A percentile compares a stretch with the other conserved stretches of the same genome.
phyloP scores from a whole-genome alignment of 495 filamentous ascomycete species.

The Chaetomidium leptoderma region DNA sequence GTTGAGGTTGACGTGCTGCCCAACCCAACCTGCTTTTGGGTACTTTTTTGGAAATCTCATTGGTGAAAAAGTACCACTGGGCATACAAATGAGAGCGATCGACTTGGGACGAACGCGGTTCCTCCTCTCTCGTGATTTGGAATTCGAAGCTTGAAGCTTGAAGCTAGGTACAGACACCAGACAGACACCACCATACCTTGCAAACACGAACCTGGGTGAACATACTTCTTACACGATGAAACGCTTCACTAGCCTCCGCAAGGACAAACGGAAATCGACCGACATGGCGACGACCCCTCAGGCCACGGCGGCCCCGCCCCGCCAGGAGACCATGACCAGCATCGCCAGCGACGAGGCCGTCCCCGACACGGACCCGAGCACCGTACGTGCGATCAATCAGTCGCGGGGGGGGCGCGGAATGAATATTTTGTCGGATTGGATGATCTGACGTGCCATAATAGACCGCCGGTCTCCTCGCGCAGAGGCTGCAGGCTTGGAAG shows the following conservation, averaged over 20 bases:
- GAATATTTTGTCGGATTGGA: not conserved
- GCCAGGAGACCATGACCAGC: constrained; percentile 53
- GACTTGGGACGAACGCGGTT: too few species aligned
- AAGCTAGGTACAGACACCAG: too few species aligned
- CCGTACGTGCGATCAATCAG: constrained; percentile 50
- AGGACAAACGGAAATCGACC: constrained; percentile 6
- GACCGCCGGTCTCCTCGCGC: constrained; percentile 71
- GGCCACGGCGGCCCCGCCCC: constrained; percentile 26
- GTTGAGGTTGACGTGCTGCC: not conserved
- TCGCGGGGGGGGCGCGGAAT: too few species aligned
- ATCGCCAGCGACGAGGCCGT: constrained; percentile 57
- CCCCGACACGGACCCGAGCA: constrained; percentile 72
- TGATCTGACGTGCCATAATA: constrained; percentile 27
- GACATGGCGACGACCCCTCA: not conserved
- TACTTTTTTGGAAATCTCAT: not conserved
- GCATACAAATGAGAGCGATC: too few species aligned
- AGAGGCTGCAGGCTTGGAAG: constrained; percentile 91
- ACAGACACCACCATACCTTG: too few species aligned
- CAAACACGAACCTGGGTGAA: too few species aligned
- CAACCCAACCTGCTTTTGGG: not conserved
- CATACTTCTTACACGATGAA: constrained; percentile 12
- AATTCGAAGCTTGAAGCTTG: too few species aligned
- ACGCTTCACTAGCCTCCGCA: constrained; percentile 10
- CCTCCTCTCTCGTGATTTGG: too few species aligned
- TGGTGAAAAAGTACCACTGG: too few species aligned